Evolutionary conservation across 805 yeast species (phyloP).

Genomic region (Hanseniaspora lachancei): DNA sequence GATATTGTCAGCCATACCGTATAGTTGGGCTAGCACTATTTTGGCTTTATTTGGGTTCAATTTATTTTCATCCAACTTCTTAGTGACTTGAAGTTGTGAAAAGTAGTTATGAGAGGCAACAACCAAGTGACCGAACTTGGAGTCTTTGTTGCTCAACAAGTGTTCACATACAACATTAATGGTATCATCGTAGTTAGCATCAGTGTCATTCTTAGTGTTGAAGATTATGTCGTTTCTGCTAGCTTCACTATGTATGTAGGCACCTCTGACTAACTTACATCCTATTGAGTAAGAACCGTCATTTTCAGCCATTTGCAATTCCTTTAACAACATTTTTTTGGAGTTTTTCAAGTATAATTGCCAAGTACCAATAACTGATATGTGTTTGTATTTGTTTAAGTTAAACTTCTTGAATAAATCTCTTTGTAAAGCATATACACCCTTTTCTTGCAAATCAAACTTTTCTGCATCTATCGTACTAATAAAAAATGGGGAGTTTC

Average conservation of each 20-base stretch:
- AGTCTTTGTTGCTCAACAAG: conserved; percentile 34
- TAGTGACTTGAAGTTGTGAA: conserved; percentile 62
- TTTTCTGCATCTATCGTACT: conserved; percentile 88
- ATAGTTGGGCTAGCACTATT: conserved; percentile 74
- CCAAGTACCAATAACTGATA: conserved; percentile 75
- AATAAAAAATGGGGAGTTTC: conserved; percentile 59
- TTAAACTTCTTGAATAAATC: conserved; percentile 63
- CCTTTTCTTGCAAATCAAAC: conserved; percentile 63
- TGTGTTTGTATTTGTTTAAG: conserved; percentile 37
- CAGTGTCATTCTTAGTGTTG: conserved; percentile 68
- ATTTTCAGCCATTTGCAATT: conserved; percentile 48
- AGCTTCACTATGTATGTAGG: conserved; percentile 82
- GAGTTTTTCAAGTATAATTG: conserved; percentile 82
- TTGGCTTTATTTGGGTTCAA: conserved; percentile 31
- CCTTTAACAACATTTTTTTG: conserved; percentile 44
- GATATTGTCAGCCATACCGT: conserved; percentile 91
- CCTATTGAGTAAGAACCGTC: conserved; percentile 56
- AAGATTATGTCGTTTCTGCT: conserved; percentile 56
- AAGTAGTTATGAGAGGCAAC: conserved; percentile 82
- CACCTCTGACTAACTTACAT: conserved; percentile 86
- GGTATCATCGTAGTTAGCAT: conserved; percentile 58
- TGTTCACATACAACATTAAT: conserved; percentile 48
- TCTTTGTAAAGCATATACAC: conserved; percentile 83
- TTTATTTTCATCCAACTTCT: conserved; percentile 30
- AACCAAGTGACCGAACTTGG: conserved; percentile 61